These are phyloP conservation scores for Aspergillus proliferans DNA, from an alignment of 2,329 filamentous ascomycete species.

Conservation along the genomic window DNA sequence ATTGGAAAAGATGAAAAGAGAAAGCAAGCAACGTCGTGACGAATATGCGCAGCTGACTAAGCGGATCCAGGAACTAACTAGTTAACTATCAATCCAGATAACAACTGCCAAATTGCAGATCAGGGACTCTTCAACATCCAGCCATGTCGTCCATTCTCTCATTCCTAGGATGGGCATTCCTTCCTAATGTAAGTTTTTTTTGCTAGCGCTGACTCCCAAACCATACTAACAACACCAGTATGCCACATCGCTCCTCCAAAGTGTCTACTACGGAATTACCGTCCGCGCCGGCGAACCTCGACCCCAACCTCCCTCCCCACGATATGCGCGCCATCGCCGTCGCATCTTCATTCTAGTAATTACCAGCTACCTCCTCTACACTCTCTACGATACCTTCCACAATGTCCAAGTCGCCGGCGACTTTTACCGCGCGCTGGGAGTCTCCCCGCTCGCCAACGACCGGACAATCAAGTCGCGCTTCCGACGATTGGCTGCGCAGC, in stretches of 20 bases:
- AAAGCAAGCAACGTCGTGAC: not conserved
- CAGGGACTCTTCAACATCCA: not conserved
- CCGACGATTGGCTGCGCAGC: conserved; percentile 61
- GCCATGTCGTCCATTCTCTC: conserved; percentile 46
- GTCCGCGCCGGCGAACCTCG: conserved; percentile 84
- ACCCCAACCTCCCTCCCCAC: conserved; percentile 60
- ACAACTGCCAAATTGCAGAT: too few relatives aligned
- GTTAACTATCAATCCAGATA: too few relatives aligned
- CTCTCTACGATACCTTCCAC: conserved; percentile 85
- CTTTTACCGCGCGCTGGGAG: conserved; percentile 72
- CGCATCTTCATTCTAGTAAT: conserved; percentile 80
- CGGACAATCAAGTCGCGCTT: conserved; percentile 77
- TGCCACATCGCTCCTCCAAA: conserved; percentile 69
- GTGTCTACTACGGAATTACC: conserved; percentile 76
- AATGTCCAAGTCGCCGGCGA: conserved; percentile 64
- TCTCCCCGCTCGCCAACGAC: conserved; percentile 64
- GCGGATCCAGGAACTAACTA: too few relatives aligned
- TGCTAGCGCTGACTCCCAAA: conserved; percentile 2
- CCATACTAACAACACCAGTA: conserved; percentile 48
- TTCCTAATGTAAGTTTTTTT: conserved; percentile 49
- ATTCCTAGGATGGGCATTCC: conserved; percentile 55
- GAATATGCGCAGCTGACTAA: not conserved
- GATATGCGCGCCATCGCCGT: conserved; percentile 67
- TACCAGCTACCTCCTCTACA: conserved; percentile 78
- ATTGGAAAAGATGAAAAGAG: not conserved